These are phyloP conservation scores for Sporothrix pallida DNA, from an alignment of 2,329 filamentous ascomycete species.

Conservation along the genomic window DNA sequence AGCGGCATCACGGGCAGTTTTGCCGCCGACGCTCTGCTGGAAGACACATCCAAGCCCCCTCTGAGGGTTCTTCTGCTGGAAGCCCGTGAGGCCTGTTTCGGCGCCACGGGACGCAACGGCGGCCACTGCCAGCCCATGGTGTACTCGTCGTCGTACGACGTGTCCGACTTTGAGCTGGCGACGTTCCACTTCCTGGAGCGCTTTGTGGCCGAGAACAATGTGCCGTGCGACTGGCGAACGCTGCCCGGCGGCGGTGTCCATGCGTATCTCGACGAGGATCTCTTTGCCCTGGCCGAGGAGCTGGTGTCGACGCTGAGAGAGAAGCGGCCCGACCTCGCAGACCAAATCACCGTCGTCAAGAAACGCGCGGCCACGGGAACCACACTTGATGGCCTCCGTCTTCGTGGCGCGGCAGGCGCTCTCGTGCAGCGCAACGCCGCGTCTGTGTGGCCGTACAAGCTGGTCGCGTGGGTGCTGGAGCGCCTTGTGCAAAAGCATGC, in stretches of 20 bases:
- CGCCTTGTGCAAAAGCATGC: conserved; percentile 53
- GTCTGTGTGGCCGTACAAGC: conserved; percentile 82
- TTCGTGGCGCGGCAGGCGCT: conserved; percentile 65
- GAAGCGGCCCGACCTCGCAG: conserved; percentile 62
- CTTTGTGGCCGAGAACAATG: conserved; percentile 61
- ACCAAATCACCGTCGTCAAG: conserved; percentile 51
- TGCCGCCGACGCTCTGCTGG: conserved; percentile 67
- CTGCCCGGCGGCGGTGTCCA: conserved; percentile 64
- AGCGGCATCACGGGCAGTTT: conserved; percentile 79
- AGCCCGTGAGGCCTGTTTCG: conserved; percentile 79
- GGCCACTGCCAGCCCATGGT: conserved; percentile 77
- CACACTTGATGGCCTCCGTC: conserved; percentile 57
- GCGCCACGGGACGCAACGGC: conserved; percentile 77
- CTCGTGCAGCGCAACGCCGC: conserved; percentile 69
- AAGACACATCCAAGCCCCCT: conserved; percentile 39
- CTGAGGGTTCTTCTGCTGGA: conserved; percentile 72
- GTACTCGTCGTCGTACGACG: conserved; percentile 63
- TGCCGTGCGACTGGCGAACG: conserved; percentile 73
- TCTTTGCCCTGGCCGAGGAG: conserved; percentile 58
- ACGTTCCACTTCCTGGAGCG: conserved; percentile 67
- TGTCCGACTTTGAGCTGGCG: conserved; percentile 73
- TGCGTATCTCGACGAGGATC: conserved; percentile 61
- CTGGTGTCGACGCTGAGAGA: conserved; percentile 58
- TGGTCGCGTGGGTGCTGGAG: conserved; percentile 74
- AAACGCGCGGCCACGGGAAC: conserved; percentile 32